Base-by-base conservation (phyloP, 345 rosid species). In the Gossypium mustelinum region DNA sequence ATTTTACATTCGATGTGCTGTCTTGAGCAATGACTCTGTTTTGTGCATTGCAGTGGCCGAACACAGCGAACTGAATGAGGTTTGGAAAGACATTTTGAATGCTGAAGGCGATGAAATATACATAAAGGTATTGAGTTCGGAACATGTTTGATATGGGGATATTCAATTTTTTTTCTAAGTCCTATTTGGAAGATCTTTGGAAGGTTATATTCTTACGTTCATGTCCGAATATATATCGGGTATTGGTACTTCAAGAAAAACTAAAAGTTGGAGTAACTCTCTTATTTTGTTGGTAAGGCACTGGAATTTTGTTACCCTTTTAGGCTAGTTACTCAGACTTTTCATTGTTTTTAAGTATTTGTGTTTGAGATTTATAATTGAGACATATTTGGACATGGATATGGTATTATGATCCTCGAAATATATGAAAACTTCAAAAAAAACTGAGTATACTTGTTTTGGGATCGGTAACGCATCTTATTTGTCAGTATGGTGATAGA, bases 41-140 rank as follows among this genome's bases (percentile, higher is more conserved):
- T 66, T 81, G 41, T 69, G n/a, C 44, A 39, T 81, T 50, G 73
- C 89, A 95, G 98, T 95, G 71, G 94, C 91, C 6, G 88, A 90
- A 85, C 84, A 91, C 86, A 83, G 84, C 60, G 93, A 93, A 81
- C 62, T 95, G 79, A 93, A 90, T 77, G 97, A 86, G 74, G 99
- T 95, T 54, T 95, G 97, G 98, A 93, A 89, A 80, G 99, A 95
- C 85, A 88, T 95, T 78, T 82, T 95, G 50, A 77, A 92, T 65
- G 94, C 98, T 52, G 98, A 95, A 39, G 99, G 99, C 9, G 99
- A 95, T 77, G 98, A 95, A 81, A 95, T 95, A 70, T 93, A 95
- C 73, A 88, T 90, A 41, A 93, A 93, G 97, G 99, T 91, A 80
- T 59, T 27, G 9, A 24, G 39, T 59, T 22, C 16, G 14, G 63